phyloP scores from a whole-genome alignment of 108 stramenopile genomes.

The Skeletonema menzelii region DNA sequence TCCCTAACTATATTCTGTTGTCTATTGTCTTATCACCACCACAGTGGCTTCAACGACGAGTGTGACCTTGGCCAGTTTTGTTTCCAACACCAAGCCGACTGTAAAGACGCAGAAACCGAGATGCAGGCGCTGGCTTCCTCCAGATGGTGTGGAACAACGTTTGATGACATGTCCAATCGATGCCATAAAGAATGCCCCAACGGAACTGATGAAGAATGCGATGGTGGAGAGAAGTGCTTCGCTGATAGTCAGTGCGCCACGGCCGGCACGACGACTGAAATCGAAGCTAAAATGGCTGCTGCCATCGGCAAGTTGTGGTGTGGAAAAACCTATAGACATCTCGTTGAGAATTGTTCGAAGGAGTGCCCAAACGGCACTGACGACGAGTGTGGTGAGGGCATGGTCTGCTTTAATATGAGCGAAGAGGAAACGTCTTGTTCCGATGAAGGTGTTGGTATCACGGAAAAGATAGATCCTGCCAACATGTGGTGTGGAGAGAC shows the following conservation, averaged over 20 bases:
- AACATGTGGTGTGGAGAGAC: conserved; percentile 40
- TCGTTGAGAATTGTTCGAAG: conserved; percentile 40
- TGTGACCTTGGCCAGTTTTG: neutral
- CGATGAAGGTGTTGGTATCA: conserved; percentile 28
- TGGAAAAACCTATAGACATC: conserved; percentile 31
- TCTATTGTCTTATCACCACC: neutral
- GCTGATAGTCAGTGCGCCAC: neutral
- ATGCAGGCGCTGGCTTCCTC: neutral
- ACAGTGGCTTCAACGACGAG: neutral
- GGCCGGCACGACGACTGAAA: neutral
- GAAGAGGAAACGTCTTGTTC: conserved; percentile 22
- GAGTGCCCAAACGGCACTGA: conserved; percentile 26
- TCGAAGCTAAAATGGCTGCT: neutral
- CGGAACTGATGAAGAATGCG: conserved; percentile 20
- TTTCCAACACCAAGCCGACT: neutral
- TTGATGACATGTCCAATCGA: neutral
- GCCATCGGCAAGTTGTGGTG: conserved; percentile 23
- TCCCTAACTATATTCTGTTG: neutral
- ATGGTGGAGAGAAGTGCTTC: conserved; percentile 1
- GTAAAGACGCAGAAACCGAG: neutral
- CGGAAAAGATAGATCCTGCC: conserved; percentile 14
- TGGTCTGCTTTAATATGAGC: conserved; percentile 40
- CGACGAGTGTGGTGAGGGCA: conserved; percentile 25
- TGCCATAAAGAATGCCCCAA: conserved; percentile 6
- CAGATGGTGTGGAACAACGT: neutral